A percentile compares a stretch with the other conserved stretches of the same genome.
Conservation (phyloP, 768 basidiomycete genomes). For the Tricholoma bakamatsutake region DNA sequence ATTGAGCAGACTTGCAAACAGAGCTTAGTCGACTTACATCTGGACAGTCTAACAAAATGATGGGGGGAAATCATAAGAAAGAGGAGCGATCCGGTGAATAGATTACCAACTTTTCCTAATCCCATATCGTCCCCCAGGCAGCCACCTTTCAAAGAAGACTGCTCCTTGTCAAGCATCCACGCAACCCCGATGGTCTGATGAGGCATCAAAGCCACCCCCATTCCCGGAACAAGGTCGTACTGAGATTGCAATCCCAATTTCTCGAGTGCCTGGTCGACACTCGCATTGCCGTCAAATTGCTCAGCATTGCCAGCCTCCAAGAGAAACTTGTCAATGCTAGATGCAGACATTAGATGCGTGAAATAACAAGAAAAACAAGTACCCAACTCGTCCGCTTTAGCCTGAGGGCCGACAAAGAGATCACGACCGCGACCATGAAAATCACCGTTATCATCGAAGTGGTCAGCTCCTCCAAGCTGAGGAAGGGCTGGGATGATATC, state of each 20-base stretch:
- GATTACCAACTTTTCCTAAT: constrained; percentile 45
- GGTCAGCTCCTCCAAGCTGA: constrained; percentile 22
- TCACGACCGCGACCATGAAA: constrained; percentile 43
- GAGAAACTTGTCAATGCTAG: constrained; percentile 50
- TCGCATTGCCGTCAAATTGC: constrained; percentile 53
- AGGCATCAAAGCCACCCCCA: constrained; percentile 59
- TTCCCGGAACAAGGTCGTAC: constrained; percentile 46
- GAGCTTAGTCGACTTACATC: constrained; percentile 26
- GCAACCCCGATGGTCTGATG: constrained; percentile 60
- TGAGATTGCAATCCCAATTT: constrained; percentile 46
- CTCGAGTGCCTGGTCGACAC: constrained; percentile 49
- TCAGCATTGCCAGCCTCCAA: constrained; percentile 51
- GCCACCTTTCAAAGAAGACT: constrained; percentile 36
- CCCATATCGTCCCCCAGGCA: constrained; percentile 54
- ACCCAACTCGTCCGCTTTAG: constrained; percentile 47
- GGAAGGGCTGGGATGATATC: constrained; percentile 16
- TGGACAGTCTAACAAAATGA: constrained; percentile 38
- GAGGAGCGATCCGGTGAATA: background rate
- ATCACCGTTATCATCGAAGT: constrained; percentile 38
- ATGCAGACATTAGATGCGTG: constrained; percentile 1
- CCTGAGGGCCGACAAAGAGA: constrained; percentile 38
- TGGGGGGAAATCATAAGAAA: background rate
- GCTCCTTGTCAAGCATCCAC: constrained; percentile 56
- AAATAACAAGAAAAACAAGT: background rate
- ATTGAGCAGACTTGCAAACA: background rate